Conservation (phyloP, 805 yeast genomes). For the Hagleromyces aurorensis region DNA sequence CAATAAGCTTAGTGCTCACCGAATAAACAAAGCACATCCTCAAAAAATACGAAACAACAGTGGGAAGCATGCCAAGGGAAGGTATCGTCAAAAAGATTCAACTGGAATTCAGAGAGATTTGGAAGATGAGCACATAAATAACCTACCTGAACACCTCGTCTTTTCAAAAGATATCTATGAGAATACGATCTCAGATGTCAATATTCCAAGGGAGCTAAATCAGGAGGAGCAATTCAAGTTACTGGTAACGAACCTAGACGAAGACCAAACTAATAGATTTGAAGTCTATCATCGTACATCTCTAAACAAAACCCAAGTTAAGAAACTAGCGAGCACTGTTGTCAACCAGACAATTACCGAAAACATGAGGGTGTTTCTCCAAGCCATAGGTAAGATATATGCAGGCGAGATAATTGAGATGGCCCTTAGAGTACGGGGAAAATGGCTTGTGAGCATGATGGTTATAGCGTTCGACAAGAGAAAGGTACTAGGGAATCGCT, state of each 20-base stretch:
- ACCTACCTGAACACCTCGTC: constrained; percentile 19
- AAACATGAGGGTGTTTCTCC: constrained; percentile 70
- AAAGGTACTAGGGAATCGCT: constrained; percentile 31
- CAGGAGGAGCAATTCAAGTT: constrained; percentile 54
- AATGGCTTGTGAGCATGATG: constrained; percentile 39
- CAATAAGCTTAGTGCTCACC: too few relatives aligned
- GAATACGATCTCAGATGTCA: constrained; percentile 6
- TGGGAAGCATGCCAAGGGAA: constrained; percentile 1
- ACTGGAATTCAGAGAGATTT: constrained; percentile 1
- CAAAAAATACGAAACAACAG: constrained; percentile 1
- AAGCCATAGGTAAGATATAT: constrained; percentile 82
- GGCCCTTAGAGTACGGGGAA: constrained; percentile 64
- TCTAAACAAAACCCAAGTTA: constrained; percentile 63
- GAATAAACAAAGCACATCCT: not conserved
- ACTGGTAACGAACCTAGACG: constrained; percentile 63
- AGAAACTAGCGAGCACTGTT: constrained; percentile 69
- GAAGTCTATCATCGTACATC: constrained; percentile 81
- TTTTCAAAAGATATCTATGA: constrained; percentile 26
- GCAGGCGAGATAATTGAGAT: constrained; percentile 84
- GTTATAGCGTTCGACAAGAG: constrained; percentile 34
- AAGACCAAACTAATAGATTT: constrained; percentile 79
- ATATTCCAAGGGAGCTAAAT: constrained; percentile 29
- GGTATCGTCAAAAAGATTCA: constrained; percentile 1
- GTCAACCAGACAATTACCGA: constrained; percentile 74
- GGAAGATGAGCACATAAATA: constrained; percentile 12